Percentiles rank a stretch among this genome's conserved stretches.
phyloP scores from a whole-genome alignment of 805 yeast species.

The Starmerella stigmatis region DNA sequence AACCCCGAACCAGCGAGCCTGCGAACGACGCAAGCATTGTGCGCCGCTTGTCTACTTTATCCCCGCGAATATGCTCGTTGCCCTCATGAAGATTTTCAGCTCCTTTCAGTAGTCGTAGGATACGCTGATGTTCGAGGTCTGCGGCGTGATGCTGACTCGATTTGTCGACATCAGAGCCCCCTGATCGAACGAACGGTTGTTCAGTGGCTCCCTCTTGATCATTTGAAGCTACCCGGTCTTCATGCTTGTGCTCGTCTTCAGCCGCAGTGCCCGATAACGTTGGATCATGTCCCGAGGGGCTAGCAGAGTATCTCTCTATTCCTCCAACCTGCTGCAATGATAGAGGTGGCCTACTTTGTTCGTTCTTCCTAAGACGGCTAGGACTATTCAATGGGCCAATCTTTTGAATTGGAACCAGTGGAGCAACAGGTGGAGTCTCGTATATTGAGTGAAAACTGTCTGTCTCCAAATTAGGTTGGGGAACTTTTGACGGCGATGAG shows the following conservation, averaged over 20 bases:
- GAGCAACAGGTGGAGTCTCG: constrained; percentile 3
- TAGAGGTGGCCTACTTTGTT: not conserved
- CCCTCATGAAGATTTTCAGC: constrained; percentile 8
- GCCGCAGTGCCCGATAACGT: no score
- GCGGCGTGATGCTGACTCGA: no score
- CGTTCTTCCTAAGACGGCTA: not conserved
- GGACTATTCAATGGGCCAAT: not conserved
- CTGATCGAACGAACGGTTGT: no score
- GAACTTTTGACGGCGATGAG: not conserved
- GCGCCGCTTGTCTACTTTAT: constrained; percentile 5
- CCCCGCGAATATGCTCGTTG: constrained; percentile 3
- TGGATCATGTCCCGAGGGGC: no score
- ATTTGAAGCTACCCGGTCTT: no score
- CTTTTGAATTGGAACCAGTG: not conserved
- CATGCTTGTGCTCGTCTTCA: no score
- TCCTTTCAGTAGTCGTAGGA: not conserved
- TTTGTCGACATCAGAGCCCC: no score
- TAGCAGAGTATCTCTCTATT: not conserved
- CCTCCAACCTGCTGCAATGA: not conserved
- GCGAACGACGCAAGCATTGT: constrained; percentile 8
- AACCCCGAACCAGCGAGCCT: constrained; percentile 13
- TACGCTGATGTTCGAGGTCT: not conserved
- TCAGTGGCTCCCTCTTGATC: no score
- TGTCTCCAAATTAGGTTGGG: not conserved
- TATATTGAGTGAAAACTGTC: not conserved